Percentiles rank a stretch among this genome's conserved stretches.
Evolutionary conservation across 2,329 filamentous ascomycete genomes (phyloP).

Genomic region (Fusarium protoensiforme): DNA sequence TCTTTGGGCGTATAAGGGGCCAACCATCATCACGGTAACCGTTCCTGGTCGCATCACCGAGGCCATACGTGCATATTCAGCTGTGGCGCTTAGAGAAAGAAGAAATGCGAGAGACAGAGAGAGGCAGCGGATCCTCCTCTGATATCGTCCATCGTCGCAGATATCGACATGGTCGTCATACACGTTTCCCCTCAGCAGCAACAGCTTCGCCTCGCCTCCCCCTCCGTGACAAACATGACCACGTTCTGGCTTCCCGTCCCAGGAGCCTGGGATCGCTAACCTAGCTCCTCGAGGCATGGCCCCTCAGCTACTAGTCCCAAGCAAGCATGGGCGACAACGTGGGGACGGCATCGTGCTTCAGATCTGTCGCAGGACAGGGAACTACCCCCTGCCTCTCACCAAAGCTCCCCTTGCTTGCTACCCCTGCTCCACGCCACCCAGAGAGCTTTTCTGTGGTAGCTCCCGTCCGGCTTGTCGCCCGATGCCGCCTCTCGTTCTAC

Average conservation of each 20-base stretch:
- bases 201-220: not conserved
- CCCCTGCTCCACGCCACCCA: conserved; percentile 27
- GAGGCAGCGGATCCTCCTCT: not conserved
- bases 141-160: conserved; percentile 1
- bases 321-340: conserved; percentile 34
- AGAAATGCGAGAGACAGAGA: not conserved
- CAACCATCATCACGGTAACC: conserved; percentile 14
- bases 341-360: conserved; percentile 54
- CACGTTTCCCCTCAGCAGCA: conserved; percentile 24
- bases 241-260: conserved; percentile 15
- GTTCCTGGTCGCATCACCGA: conserved; percentile 15
- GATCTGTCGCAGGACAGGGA: conserved; percentile 60
- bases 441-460: conserved; percentile 31
- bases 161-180: conserved; percentile 10
- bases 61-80: conserved; percentile 5
- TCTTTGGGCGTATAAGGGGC: conserved; percentile 12
- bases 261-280: conserved; percentile 31
- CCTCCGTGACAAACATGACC: not conserved
- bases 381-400: conserved; percentile 39
- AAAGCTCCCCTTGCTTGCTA: conserved; percentile 21
- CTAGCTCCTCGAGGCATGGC: conserved; percentile 2
- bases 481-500: conserved; percentile 21
- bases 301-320: conserved; percentile 17
- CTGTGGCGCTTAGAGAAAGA: conserved; percentile 5
- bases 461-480: conserved; percentile 25